Base-by-base conservation (phyloP, 139 green algal genomes). In the Coelastrella sp. region DNA sequence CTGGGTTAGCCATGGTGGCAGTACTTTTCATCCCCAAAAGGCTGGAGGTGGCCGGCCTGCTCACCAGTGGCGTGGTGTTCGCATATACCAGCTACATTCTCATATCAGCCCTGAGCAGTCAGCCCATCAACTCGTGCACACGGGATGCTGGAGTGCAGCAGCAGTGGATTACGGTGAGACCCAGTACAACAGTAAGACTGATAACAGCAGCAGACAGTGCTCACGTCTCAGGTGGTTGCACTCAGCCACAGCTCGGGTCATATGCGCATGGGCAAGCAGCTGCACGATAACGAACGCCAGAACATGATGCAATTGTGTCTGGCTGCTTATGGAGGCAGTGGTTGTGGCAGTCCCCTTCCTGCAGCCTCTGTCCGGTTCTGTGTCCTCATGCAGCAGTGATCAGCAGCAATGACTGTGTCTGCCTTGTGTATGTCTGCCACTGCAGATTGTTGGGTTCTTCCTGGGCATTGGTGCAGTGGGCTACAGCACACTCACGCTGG, bases 41-140 rank as follows among this genome's bases (percentile, higher is more conserved):
- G n/a, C 59, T 86, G 61, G 72, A 84, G 83, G 76, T 87, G 61
- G 89, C 73, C 10, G 81, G 81, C 9, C 88, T 91, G 27, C 60
- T 92, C 27, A 82, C 73, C 6, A 90, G 93, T 9, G 94, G 94
- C 3, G 82, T 72, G 5, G 93, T 97, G 6, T 96, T 97, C 89
- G 87, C 94, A 6, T 98, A 98, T 92, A 88, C 58, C 80, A 92
- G 91, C 6, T 98, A 94, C 81, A 91, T 98, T 20, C 82, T 94
- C 8, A 95, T 96, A 84, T 92, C 65, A 19, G 96, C 95, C 0
- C 88, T 99, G 57, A 94, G 93, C 79, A 97, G 94, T 59, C 74
- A 95, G 88, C 95, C 94, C 7, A 76, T 74, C 49, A 85, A 92
- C 73, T 8, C 68, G 8, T 96, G 94, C 59, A 68, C 92, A 7